Conservation (phyloP, 2,329 filamentous ascomycete genomes). For the Paecilomyces sp. region DNA sequence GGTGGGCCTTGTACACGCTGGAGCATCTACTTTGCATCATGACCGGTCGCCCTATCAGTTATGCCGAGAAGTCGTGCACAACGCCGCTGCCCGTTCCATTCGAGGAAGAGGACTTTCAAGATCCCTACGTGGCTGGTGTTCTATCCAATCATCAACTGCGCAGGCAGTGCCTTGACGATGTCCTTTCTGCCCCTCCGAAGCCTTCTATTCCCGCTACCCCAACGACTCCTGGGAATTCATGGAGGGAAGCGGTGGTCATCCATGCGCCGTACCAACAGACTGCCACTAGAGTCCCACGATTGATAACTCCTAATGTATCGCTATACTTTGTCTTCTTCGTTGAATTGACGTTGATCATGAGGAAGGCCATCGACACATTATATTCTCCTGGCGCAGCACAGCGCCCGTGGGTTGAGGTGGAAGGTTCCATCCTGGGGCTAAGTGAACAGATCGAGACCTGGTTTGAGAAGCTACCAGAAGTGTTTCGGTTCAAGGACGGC, state of each 20-base stretch:
- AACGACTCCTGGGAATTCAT: constrained; percentile 10
- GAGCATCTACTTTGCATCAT: constrained; percentile 35
- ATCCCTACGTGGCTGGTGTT: constrained; percentile 23
- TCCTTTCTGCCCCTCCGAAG: constrained; percentile 12
- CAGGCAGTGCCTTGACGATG: constrained; percentile 16
- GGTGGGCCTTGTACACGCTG: constrained; percentile 37
- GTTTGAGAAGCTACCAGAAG: constrained; percentile 30
- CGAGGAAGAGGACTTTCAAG: constrained; percentile 29
- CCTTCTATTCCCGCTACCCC: constrained; percentile 3
- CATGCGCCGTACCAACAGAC: not conserved
- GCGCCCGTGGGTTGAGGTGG: constrained; percentile 30
- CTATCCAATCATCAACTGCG: constrained; percentile 27
- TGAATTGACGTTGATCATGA: constrained; percentile 28
- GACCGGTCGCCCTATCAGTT: constrained; percentile 35
- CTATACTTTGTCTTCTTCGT: constrained; percentile 34
- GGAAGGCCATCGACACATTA: constrained; percentile 28
- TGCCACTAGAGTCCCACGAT: constrained; percentile 10
- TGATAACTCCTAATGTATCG: constrained; percentile 27
- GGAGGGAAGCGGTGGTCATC: constrained; percentile 12
- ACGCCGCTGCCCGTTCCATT: constrained; percentile 35
- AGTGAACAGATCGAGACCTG: constrained; percentile 30
- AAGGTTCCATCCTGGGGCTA: constrained; percentile 24
- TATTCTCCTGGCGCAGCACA: constrained; percentile 30
- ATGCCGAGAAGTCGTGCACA: constrained; percentile 32
- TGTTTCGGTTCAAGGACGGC: constrained; percentile 25